Base-by-base conservation (phyloP, 2,329 filamentous ascomycete species). In the Davidsoniella eucalypti region DNA sequence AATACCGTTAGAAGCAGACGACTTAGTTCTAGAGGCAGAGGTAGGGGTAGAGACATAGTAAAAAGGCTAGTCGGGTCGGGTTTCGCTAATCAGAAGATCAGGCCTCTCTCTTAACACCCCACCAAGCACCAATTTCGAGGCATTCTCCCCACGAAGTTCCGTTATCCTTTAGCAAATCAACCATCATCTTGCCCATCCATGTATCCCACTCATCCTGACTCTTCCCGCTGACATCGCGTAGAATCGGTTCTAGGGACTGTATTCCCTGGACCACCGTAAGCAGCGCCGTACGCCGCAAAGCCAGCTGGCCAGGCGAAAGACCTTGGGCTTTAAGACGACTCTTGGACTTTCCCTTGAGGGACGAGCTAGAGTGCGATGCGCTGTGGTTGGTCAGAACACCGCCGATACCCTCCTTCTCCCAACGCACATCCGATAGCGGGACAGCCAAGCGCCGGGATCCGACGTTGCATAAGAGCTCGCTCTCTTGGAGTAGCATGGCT, bases 131-230 rank as follows among this genome's bases (percentile, higher is more conserved):
- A 56, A 87, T 78, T 59, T 78, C 86, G 17, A 95, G 67, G 64
- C 87, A 94, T 64, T 95, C 88, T 44, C 88, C 87, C 69, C 79
- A 87, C 44, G 76, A 79, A 16, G 84, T 81, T 17, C 85, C 84
- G 50, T 79, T 80, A 54, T 90, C 82, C 61, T 82, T 79, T 60
- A 94, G 73, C 59, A 95, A 65, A 63, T 92, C 83, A 44, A 77
- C 76, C 73, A 87, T 90, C 82, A 94, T 85, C 64, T 82, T 85
- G 39, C 81, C 79, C 66, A 84, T 78, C 88, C 88, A 95, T 40
- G 78, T 71, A 62, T 93, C 84, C 87, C 87, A 95, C 66, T 95
- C 88, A 57, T 94, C 87, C 60, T 84, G 78, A 58, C 82, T 86
- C 69, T 94, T 94, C 12, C 82, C 84, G 59, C 84, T 93, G 43